Percentiles rank a stretch among this genome's conserved stretches.
Evolutionary conservation across 2,329 filamentous ascomycete species (phyloP).

Genomic region (Magnaporthiopsis rhizophila): DNA sequence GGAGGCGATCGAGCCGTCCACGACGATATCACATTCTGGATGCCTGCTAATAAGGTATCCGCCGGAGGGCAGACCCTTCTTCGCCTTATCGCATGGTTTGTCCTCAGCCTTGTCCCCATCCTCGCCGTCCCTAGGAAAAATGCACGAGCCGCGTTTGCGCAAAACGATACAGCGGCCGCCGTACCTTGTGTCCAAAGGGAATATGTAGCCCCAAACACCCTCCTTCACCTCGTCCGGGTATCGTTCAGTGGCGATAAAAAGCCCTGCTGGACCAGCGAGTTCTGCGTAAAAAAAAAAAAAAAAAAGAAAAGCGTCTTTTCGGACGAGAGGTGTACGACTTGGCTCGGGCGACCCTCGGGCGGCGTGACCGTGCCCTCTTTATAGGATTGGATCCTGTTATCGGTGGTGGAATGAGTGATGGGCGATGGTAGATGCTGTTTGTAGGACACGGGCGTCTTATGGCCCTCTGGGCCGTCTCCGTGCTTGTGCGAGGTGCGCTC

Average conservation of each 20-base stretch:
- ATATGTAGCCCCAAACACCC: constrained; percentile 92
- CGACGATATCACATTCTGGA: constrained; percentile 79
- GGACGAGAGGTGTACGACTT: constrained; percentile 41
- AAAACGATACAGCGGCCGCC: constrained; percentile 62
- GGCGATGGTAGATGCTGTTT: constrained; percentile 73
- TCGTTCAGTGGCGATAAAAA: constrained; percentile 53
- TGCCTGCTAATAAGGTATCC: constrained; percentile 91
- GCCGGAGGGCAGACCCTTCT: constrained; percentile 54
- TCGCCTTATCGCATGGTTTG: constrained; percentile 24
- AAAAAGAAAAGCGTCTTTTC: constrained; percentile 41
- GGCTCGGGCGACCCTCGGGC: constrained; percentile 49
- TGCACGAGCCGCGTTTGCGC: constrained; percentile 65
- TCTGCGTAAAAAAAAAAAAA: constrained; percentile 28
- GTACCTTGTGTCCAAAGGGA: constrained; percentile 67
- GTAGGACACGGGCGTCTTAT: constrained; percentile 52
- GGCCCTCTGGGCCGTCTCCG: constrained; percentile 21
- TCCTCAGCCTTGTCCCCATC: constrained; percentile 13
- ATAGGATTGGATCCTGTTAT: constrained; percentile 52
- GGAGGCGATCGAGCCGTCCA: constrained; percentile 74
- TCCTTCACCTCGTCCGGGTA: constrained; percentile 69
- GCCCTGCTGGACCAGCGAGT: constrained; percentile 22
- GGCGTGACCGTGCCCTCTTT: constrained; percentile 70
- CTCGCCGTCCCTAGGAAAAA: constrained; percentile 41
- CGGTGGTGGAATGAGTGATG: constrained; percentile 53
- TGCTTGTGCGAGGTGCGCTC: constrained; percentile 4